phyloP scores from a whole-genome alignment of 2,329 filamentous ascomycete genomes.

The Phialophora expanda region DNA sequence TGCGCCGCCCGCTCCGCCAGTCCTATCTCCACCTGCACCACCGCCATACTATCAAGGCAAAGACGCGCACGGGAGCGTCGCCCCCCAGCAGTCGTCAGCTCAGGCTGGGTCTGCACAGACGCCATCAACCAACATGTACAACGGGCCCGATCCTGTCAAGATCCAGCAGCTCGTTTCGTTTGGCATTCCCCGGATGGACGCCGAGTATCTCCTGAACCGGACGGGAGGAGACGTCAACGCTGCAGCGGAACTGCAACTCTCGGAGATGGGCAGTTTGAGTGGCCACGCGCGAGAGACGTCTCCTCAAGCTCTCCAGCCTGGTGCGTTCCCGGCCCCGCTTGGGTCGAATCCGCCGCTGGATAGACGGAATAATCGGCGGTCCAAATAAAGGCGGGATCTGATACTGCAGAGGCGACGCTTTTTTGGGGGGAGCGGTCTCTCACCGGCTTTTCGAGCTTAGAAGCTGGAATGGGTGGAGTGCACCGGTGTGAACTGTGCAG shows the following conservation, averaged over 20 bases:
- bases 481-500: neutral
- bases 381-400: neutral
- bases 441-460: neutral
- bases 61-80: neutral
- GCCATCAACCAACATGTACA: neutral
- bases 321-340: neutral
- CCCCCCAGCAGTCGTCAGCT: neutral
- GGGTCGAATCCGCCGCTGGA: neutral
- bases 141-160: conserved; percentile 1
- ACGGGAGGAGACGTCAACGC: conserved; percentile 19
- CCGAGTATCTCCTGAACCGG: conserved; percentile 11
- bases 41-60: conserved; percentile 8
- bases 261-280: conserved; percentile 1
- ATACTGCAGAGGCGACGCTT: neutral
- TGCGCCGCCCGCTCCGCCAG: conserved; percentile 13
- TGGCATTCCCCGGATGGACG: conserved; percentile 4
- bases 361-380: neutral
- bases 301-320: neutral
- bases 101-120: neutral
- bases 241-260: conserved; percentile 9
- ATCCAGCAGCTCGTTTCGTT: conserved; percentile 13
- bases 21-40: conserved; percentile 8
- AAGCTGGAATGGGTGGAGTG: neutral
- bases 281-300: neutral
- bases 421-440: neutral